A percentile compares a stretch with the other conserved stretches of the same genome.
Conservation (phyloP, 257 asterid species). For the Leptodermis oblonga region DNA sequence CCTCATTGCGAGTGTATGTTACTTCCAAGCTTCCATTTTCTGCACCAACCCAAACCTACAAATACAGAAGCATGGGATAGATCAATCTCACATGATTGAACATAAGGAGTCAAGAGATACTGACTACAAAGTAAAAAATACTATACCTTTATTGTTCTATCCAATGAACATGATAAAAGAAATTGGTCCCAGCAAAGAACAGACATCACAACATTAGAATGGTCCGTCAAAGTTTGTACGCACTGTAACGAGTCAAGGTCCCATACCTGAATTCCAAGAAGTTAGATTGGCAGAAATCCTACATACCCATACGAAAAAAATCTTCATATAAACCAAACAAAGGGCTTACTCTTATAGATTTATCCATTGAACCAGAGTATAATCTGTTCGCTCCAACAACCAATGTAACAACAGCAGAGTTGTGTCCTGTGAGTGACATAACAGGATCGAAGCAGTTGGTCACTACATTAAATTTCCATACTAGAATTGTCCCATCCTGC, state of each 20-base stretch:
- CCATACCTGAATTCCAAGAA: constrained; percentile 70
- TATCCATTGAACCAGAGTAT: constrained; percentile 95
- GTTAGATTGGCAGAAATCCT: neutral
- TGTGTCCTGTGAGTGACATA: constrained; percentile 79
- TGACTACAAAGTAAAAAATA: neutral
- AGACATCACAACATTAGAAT: constrained; percentile 86
- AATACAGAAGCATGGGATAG: constrained; percentile 17
- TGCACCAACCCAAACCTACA: constrained; percentile 82
- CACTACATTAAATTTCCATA: constrained; percentile 78
- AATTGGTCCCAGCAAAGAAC: constrained; percentile 98
- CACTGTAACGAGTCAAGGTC: constrained; percentile 89
- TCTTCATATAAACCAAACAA: neutral
- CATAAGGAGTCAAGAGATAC: neutral
- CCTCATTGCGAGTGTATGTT: constrained; percentile 82
- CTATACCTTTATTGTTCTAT: constrained; percentile 76
- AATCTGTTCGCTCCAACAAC: constrained; percentile 79
- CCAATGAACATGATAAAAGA: constrained; percentile 91
- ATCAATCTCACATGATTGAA: neutral
- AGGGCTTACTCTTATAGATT: constrained; percentile 61
- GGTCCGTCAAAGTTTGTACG: constrained; percentile 71
- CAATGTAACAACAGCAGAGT: constrained; percentile 81
- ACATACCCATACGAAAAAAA: neutral
- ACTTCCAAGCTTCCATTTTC: constrained; percentile 87
- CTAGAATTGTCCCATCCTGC: constrained; percentile 85
- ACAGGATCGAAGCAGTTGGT: constrained; percentile 85